These are phyloP conservation scores for Lactarius tabidus DNA, from an alignment of 768 basidiomycete species.

Conservation along the genomic window DNA sequence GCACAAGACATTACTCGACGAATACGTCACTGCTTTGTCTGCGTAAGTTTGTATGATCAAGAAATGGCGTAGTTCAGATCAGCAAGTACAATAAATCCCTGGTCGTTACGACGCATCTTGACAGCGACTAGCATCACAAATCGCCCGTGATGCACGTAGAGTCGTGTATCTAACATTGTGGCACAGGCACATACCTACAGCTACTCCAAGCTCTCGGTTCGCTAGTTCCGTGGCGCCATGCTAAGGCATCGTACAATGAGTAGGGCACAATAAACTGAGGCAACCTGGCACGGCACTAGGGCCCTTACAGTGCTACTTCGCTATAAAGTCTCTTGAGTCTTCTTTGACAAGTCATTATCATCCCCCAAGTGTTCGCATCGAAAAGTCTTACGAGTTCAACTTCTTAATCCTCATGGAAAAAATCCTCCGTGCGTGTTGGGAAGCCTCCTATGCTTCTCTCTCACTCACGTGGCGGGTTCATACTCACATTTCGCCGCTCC, in stretches of 20 bases:
- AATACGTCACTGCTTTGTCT: background rate
- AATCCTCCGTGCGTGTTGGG: conserved; percentile 6
- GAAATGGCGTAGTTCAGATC: background rate
- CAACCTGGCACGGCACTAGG: background rate
- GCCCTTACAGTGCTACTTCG: background rate
- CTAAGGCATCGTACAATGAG: background rate
- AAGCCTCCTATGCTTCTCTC: background rate
- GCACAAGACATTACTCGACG: background rate
- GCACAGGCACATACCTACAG: background rate
- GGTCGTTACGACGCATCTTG: background rate
- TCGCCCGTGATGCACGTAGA: background rate
- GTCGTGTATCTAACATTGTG: background rate
- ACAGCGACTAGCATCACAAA: background rate
- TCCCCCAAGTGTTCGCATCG: background rate
- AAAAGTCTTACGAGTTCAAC: background rate
- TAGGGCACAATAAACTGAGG: background rate
- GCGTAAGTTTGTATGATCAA: background rate
- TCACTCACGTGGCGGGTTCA: background rate
- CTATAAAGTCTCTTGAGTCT: conserved; percentile 3
- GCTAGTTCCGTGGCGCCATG: background rate
- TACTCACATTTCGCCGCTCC: background rate
- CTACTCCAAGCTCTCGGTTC: background rate
- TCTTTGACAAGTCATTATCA: background rate
- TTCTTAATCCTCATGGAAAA: conserved; percentile 1
- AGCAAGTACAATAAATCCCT: background rate